A percentile compares a stretch with the other conserved stretches of the same genome.
These are phyloP conservation scores for Trametes polyzona DNA, from an alignment of 1,284 basidiomycete species.

Conservation along the genomic window DNA sequence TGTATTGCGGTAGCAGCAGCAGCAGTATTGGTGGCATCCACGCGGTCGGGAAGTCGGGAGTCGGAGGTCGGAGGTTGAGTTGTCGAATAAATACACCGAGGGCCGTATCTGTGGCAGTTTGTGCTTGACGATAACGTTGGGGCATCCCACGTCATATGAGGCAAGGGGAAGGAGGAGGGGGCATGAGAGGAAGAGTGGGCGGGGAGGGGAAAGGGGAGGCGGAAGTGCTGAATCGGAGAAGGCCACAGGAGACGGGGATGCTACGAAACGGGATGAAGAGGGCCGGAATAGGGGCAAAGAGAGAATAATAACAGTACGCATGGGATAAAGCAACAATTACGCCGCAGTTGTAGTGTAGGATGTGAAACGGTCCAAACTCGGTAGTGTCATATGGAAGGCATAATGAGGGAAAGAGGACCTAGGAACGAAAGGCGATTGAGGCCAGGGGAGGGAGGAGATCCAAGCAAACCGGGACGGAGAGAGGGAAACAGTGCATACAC, in stretches of 20 bases:
- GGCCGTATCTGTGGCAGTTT: slow-evolving; percentile 5
- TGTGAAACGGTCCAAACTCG: slow-evolving; percentile 19
- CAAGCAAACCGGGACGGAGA: neutral
- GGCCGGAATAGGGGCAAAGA: neutral
- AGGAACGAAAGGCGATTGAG: neutral
- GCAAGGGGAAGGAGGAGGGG: neutral
- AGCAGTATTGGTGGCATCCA: neutral
- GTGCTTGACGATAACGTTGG: neutral
- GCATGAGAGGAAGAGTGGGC: neutral
- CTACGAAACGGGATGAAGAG: neutral
- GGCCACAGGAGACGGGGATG: neutral
- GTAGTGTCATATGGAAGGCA: slow-evolving; percentile 1
- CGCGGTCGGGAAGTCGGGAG: neutral
- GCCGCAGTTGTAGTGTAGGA: slow-evolving; percentile 7
- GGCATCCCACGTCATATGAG: neutral
- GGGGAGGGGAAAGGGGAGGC: neutral
- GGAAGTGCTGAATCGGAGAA: neutral
- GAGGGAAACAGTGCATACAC: slow-evolving; percentile 6
- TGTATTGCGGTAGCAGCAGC: slow-evolving; percentile 6
- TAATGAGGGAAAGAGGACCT: neutral
- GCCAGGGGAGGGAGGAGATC: neutral
- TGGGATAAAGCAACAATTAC: slow-evolving; percentile 19
- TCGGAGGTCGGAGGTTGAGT: neutral
- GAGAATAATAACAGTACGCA: neutral
- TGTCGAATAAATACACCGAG: slow-evolving; percentile 6